Percentiles rank a stretch among this genome's conserved stretches.
Evolutionary conservation across 108 stramenopile genomes (phyloP).

Genomic region (Cyclotella sp.): DNA sequence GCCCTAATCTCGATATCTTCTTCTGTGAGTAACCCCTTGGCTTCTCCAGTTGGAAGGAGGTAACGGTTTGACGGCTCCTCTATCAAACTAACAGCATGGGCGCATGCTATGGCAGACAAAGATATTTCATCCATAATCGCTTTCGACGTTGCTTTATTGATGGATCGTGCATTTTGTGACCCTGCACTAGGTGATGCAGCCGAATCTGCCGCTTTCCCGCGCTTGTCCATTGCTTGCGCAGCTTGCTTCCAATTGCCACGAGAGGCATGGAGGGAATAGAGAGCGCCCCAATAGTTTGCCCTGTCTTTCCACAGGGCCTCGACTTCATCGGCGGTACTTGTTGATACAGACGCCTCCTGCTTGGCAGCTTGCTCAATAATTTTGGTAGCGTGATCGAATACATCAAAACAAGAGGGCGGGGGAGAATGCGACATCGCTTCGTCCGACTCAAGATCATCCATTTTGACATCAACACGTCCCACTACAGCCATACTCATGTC

Average conservation of each 20-base stretch:
- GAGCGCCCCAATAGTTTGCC: conserved; percentile 74
- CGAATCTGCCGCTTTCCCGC: conserved; percentile 46
- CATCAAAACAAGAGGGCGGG: conserved; percentile 50
- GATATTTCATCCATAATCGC: conserved; percentile 63
- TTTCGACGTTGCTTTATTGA: conserved; percentile 48
- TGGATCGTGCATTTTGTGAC: conserved; percentile 7
- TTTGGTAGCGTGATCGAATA: conserved; percentile 72
- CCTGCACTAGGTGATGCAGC: conserved; percentile 15
- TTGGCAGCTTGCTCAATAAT: conserved; percentile 53
- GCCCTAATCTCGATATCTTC: conserved; percentile 62
- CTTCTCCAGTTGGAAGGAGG: conserved; percentile 35
- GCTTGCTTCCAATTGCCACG: conserved; percentile 81
- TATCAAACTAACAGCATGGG: conserved; percentile 62
- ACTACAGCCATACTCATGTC: conserved; percentile 60
- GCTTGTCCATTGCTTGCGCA: conserved; percentile 77
- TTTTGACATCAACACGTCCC: conserved; percentile 18
- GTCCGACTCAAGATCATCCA: conserved; percentile 19
- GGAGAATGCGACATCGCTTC: conserved; percentile 4
- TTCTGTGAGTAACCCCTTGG: conserved; percentile 50
- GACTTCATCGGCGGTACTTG: conserved; percentile 20
- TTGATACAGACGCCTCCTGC: conserved; percentile 10
- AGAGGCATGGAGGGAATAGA: conserved; percentile 80
- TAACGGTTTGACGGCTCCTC: conserved; percentile 37
- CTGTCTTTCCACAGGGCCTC: conserved; percentile 39
- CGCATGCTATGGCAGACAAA: conserved; percentile 61